phyloP scores from a whole-genome alignment of 208 protist species.

The Leishmania braziliensis region DNA sequence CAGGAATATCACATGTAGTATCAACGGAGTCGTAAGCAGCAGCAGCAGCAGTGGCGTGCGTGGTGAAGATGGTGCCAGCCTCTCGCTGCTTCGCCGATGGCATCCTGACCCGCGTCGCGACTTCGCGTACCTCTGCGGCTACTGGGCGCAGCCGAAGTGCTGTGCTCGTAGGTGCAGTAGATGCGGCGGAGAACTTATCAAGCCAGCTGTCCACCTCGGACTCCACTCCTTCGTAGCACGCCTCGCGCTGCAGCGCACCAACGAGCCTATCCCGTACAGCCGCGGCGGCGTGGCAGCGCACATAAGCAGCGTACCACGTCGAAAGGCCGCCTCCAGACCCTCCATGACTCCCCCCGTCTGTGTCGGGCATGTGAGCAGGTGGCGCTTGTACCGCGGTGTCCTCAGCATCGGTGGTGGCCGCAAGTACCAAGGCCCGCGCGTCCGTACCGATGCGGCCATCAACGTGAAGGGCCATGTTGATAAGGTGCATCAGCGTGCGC shows the following conservation, averaged over 20 bases:
- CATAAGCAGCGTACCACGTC: constrained; percentile 23
- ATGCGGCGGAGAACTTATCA: neutral
- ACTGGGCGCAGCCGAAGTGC: neutral
- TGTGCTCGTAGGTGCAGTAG: neutral
- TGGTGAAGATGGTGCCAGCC: neutral
- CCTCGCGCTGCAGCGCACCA: constrained; percentile 12
- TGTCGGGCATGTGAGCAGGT: neutral
- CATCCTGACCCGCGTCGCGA: constrained; percentile 6
- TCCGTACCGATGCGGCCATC: neutral
- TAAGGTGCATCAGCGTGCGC: constrained; percentile 8
- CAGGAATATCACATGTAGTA: neutral
- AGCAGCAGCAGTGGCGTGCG: neutral
- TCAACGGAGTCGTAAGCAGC: neutral
- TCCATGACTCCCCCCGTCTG: neutral
- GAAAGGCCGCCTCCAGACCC: constrained; percentile 4
- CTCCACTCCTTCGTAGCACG: constrained; percentile 26
- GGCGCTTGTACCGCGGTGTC: neutral
- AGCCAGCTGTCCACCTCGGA: constrained; percentile 24
- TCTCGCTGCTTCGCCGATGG: neutral
- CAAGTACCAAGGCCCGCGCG: neutral
- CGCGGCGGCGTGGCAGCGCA: neutral
- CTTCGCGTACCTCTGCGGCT: neutral
- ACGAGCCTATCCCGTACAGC: constrained; percentile 5
- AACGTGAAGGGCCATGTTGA: constrained; percentile 3
- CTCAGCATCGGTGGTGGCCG: neutral